Evolutionary conservation across 2,329 filamentous ascomycete species (phyloP).

Genomic region (Thermothelomyces thermophilus): DNA sequence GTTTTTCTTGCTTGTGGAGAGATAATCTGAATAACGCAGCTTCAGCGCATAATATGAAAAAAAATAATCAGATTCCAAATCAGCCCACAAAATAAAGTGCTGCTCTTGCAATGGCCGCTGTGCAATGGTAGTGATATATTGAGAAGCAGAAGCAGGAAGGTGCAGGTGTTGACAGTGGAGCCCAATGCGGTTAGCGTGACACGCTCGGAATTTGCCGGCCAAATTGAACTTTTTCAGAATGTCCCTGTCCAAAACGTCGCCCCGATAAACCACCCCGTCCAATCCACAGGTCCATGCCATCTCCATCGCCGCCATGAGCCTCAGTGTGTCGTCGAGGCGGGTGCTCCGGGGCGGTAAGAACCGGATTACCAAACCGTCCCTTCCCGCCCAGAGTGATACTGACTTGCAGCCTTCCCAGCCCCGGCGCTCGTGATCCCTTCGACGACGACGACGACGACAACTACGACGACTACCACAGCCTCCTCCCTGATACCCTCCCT

Average conservation of each 20-base stretch:
- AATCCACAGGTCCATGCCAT: constrained; percentile 22
- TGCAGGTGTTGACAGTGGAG: constrained; percentile 11
- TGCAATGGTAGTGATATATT: too few relatives aligned
- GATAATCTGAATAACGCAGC: too few relatives aligned
- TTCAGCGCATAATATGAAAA: too few relatives aligned
- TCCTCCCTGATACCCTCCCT: constrained; percentile 20
- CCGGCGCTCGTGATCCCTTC: constrained; percentile 12
- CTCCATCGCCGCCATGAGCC: constrained; percentile 48
- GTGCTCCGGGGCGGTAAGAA: constrained; percentile 53
- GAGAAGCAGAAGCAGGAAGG: neutral
- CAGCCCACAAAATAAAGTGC: too few relatives aligned
- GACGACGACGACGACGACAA: constrained; percentile 12
- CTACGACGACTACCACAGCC: constrained; percentile 11
- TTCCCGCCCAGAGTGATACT: neutral
- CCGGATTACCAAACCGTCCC: neutral
- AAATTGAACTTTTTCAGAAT: constrained; percentile 19
- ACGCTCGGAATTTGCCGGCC: constrained; percentile 20
- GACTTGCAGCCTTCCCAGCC: neutral
- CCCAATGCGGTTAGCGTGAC: constrained; percentile 16
- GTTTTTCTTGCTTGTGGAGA: too few relatives aligned
- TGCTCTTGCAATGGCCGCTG: too few relatives aligned
- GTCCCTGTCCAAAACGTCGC: constrained; percentile 17
- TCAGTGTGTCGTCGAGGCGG: constrained; percentile 57
- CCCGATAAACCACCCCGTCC: neutral
- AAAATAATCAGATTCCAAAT: too few relatives aligned